Evolutionary conservation across 1,284 basidiomycete genomes (phyloP).

Genomic region (Rhodotorula mucilaginosa): DNA sequence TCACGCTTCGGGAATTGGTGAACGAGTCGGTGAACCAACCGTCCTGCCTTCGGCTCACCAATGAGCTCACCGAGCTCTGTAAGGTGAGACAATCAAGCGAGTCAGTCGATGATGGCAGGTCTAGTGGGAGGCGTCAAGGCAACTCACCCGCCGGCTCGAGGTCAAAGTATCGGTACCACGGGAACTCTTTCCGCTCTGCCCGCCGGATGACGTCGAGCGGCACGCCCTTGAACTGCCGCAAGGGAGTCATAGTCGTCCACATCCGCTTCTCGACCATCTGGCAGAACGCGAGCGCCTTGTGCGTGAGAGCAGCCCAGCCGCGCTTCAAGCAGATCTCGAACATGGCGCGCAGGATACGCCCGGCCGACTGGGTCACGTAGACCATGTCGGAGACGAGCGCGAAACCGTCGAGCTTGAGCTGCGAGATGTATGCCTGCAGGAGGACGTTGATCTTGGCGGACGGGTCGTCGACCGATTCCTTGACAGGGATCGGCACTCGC

Average conservation of each 20-base stretch:
- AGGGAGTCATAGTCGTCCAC: slow-evolving; percentile 97
- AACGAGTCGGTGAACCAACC: slow-evolving; percentile 88
- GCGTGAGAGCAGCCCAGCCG: slow-evolving; percentile 94
- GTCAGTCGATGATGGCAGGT: background rate
- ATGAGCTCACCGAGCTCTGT: slow-evolving; percentile 88
- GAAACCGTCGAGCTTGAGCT: slow-evolving; percentile 91
- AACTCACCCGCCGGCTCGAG: slow-evolving; percentile 55
- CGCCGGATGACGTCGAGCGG: slow-evolving; percentile 83
- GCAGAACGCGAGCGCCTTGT: slow-evolving; percentile 87
- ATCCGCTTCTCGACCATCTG: slow-evolving; percentile 77
- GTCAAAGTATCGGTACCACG: slow-evolving; percentile 95
- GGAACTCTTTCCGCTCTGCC: slow-evolving; percentile 97
- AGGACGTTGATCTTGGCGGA: slow-evolving; percentile 97
- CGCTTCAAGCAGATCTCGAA: slow-evolving; percentile 98
- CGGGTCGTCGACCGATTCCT: slow-evolving; percentile 93
- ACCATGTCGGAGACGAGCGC: slow-evolving; percentile 97
- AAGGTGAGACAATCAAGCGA: background rate
- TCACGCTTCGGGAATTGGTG: slow-evolving; percentile 83
- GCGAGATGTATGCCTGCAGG: slow-evolving; percentile 91
- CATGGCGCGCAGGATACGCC: slow-evolving; percentile 85
- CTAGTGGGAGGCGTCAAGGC: slow-evolving; percentile 26
- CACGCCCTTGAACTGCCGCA: slow-evolving; percentile 90
- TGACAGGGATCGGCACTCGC: slow-evolving; percentile 94
- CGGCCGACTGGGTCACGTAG: slow-evolving; percentile 54
- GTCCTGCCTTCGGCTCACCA: slow-evolving; percentile 81